Evolutionary conservation across 2,329 filamentous ascomycete species (phyloP).

Genomic region (Fusarium sp.): DNA sequence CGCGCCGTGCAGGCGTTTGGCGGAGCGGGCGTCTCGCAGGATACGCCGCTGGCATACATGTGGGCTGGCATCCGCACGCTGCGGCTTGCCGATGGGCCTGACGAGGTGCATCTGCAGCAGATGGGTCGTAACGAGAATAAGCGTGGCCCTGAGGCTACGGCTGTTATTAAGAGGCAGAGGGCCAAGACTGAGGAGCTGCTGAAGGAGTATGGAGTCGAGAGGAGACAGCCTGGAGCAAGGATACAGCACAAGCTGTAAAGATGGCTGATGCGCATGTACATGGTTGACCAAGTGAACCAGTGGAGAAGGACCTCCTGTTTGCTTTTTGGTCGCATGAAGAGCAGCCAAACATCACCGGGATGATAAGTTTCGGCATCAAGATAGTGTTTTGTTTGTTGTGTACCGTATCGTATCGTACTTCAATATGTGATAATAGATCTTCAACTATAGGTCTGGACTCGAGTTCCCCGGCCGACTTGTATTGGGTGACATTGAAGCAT

Average conservation of each 20-base stretch:
- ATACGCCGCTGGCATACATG: constrained; percentile 89
- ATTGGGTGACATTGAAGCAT: constrained; percentile 12
- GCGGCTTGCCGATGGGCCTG: constrained; percentile 90
- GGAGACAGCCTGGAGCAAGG: constrained; percentile 63
- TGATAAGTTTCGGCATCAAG: not conserved
- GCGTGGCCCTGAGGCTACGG: constrained; percentile 70
- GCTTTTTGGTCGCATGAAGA: constrained; percentile 12
- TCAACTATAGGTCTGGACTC: not conserved
- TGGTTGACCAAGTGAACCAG: constrained; percentile 26
- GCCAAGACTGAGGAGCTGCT: constrained; percentile 75
- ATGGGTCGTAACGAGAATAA: constrained; percentile 85
- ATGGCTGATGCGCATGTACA: constrained; percentile 10
- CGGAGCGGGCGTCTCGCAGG: constrained; percentile 90
- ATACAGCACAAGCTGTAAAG: constrained; percentile 61
- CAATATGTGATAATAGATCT: constrained; percentile 2
- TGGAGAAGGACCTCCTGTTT: constrained; percentile 19
- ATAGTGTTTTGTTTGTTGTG: constrained; percentile 6
- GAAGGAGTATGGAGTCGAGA: constrained; percentile 65
- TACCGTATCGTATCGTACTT: not conserved
- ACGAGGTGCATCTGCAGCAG: constrained; percentile 92
- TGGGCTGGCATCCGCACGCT: constrained; percentile 86
- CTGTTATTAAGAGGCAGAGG: constrained; percentile 73
- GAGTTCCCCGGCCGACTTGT: not conserved
- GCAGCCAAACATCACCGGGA: not conserved
- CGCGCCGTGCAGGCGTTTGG: constrained; percentile 94